Conservation (phyloP, 2,329 filamentous ascomycete genomes). For the Phaeoacremonium minimum region DNA sequence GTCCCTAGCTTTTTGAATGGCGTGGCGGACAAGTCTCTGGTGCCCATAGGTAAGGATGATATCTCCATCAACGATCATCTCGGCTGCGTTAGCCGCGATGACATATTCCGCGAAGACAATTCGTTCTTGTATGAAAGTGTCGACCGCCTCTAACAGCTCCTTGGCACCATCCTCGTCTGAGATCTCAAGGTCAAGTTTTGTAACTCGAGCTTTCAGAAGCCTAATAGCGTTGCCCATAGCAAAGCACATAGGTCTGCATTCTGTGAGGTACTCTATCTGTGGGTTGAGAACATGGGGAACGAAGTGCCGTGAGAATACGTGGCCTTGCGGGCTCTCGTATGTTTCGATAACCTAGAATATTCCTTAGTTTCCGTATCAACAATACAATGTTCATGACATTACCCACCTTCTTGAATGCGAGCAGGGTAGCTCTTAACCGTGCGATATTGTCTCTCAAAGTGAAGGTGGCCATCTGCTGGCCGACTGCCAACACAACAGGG, state of each 20-base stretch:
- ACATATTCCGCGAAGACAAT: slow-evolving; percentile 83
- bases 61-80: slow-evolving; percentile 74
- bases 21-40: slow-evolving; percentile 79
- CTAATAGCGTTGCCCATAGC: slow-evolving; percentile 96
- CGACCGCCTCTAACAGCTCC: slow-evolving; percentile 73
- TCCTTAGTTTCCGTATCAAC: slow-evolving; percentile 5
- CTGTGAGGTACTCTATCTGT: slow-evolving; percentile 91
- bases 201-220: slow-evolving; percentile 88
- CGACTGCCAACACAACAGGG: slow-evolving; percentile 77
- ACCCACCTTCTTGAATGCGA: slow-evolving; percentile 79
- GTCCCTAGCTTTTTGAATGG: slow-evolving; percentile 68
- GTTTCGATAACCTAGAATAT: slow-evolving; percentile 71
- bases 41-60: slow-evolving; percentile 84
- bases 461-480: slow-evolving; percentile 87
- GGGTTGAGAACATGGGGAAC: slow-evolving; percentile 87
- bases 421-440: slow-evolving; percentile 78
- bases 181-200: slow-evolving; percentile 81
- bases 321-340: slow-evolving; percentile 84
- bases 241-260: slow-evolving; percentile 92
- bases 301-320: slow-evolving; percentile 84
- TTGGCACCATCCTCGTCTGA: slow-evolving; percentile 80
- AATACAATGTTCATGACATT: not conserved
- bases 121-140: slow-evolving; percentile 85
- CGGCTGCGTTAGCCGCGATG: slow-evolving; percentile 72
- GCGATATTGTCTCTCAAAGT: slow-evolving; percentile 85